phyloP scores from a whole-genome alignment of 129 eudicot genomes.

The Glebionis coronaria region DNA sequence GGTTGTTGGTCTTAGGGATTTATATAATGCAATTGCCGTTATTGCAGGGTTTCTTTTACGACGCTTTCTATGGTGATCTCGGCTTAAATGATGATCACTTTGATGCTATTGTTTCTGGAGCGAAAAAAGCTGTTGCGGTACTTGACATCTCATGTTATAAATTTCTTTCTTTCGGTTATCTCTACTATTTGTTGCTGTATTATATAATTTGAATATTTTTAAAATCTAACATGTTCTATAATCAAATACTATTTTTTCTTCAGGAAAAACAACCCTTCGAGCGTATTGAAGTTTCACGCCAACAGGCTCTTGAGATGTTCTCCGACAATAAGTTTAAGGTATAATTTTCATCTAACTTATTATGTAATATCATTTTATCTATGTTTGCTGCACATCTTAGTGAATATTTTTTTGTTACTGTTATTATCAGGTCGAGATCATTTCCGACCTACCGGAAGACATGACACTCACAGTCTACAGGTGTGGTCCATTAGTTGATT shows the following conservation, averaged over 20 bases:
- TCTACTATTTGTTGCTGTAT: neutral
- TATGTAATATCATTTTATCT: neutral
- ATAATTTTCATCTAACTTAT: neutral
- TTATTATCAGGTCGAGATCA: slow-evolving; percentile 75
- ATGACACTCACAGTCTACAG: slow-evolving; percentile 91
- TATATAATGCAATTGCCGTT: slow-evolving; percentile 18
- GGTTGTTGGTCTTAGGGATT: neutral
- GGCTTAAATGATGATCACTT: slow-evolving; percentile 94
- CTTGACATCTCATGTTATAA: neutral
- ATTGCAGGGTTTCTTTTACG: slow-evolving; percentile 91
- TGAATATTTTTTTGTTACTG: slow-evolving; percentile 6
- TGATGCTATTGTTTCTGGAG: slow-evolving; percentile 64
- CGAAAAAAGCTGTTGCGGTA: slow-evolving; percentile 86
- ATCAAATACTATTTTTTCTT: neutral
- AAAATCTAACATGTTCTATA: neutral
- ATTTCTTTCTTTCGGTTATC: neutral
- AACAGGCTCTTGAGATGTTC: slow-evolving; percentile 89
- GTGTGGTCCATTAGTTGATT: slow-evolving; percentile 96
- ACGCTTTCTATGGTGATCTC: slow-evolving; percentile 86
- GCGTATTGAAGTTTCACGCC: slow-evolving; percentile 89
- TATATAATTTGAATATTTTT: neutral
- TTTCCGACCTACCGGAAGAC: slow-evolving; percentile 81
- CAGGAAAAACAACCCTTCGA: slow-evolving; percentile 92
- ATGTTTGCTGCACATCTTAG: slow-evolving; percentile 7
- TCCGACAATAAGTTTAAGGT: slow-evolving; percentile 93